Base-by-base conservation (phyloP, 2,329 filamentous ascomycete genomes). In the Fusarium domesticum region DNA sequence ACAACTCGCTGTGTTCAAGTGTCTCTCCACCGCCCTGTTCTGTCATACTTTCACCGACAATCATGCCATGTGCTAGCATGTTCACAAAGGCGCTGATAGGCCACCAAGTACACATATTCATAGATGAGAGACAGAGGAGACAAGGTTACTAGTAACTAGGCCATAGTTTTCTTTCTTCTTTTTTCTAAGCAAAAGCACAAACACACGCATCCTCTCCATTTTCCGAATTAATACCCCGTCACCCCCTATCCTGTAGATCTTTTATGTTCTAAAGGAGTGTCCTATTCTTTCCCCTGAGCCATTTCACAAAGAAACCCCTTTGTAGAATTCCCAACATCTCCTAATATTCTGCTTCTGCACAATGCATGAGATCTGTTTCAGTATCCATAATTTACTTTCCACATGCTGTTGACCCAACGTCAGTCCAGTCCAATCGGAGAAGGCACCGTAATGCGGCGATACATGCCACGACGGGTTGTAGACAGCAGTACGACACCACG, bases 301-400 rank as follows among this genome's bases (percentile, higher is more conserved):
- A 8, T 12, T 28, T 12, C 23, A 4, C 20, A 6, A 6, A 23
- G 10, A 23, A 23, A 10, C 23, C 23, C 23, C 23, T 3, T 28
- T 28, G 8, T 10, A 3, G 14, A 12, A 11, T 3, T 28, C 23
- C 10, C 23, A 4, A 10, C 23, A 11, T 8, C 7, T 8, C 8
- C 10, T 28, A 10, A 20, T 16, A 37, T 34, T 34, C 40, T 8
- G 37, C 17, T 16, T 19, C 18, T 18, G 18, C 35, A 35, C 31
- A 12, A 18, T 39, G 7, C 35, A 18, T 35, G 18, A 33, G 30
- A 34, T 15, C 18, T 20, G n/a, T 18, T 34, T 23, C 20, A n/a
- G 20, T 14, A 30, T 28, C 44, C 10, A 17, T 16, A 4, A 39
- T 34, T 43, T 47, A 53, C 6, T 35, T 42, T 35, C 52, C 52